Conservation (phyloP, 305 asterid genomes). For the Solanum chacoense region DNA sequence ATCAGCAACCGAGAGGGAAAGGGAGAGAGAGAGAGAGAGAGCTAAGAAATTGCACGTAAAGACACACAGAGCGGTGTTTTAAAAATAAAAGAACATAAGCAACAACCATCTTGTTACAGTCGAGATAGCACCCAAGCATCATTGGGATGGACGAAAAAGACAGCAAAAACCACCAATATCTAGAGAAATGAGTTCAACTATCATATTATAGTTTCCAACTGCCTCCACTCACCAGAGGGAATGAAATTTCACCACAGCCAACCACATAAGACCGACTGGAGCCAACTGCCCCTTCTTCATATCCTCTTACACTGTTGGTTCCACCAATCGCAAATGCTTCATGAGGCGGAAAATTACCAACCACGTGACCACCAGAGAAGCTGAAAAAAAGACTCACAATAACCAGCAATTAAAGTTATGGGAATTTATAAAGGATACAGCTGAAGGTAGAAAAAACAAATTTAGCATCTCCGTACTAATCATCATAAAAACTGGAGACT, state of each 20-base stretch:
- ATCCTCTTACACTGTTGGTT: conserved; percentile 90
- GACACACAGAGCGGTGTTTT: not conserved
- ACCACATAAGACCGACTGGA: conserved; percentile 79
- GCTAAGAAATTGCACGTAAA: not conserved
- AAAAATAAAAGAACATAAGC: not conserved
- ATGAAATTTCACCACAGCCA: conserved; percentile 83
- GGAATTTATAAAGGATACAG: not conserved
- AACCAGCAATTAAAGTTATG: not conserved
- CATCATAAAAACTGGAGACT: not conserved
- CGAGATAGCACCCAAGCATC: not conserved
- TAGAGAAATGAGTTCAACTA: not conserved
- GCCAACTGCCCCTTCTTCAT: conserved; percentile 95
- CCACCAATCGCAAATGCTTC: conserved; percentile 98
- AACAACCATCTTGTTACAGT: not conserved
- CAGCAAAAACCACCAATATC: not conserved
- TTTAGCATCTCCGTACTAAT: not conserved
- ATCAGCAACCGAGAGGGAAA: not conserved
- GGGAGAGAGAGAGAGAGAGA: not conserved
- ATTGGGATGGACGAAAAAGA: not conserved
- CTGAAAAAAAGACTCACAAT: conserved; percentile 19
- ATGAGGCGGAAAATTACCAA: conserved; percentile 91
- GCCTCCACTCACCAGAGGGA: conserved; percentile 60
- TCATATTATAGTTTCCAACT: not conserved
- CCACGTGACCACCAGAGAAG: conserved; percentile 77
- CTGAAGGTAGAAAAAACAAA: not conserved